Conservation (phyloP, 164 flowering plant species). For the Aristolochia californica region DNA sequence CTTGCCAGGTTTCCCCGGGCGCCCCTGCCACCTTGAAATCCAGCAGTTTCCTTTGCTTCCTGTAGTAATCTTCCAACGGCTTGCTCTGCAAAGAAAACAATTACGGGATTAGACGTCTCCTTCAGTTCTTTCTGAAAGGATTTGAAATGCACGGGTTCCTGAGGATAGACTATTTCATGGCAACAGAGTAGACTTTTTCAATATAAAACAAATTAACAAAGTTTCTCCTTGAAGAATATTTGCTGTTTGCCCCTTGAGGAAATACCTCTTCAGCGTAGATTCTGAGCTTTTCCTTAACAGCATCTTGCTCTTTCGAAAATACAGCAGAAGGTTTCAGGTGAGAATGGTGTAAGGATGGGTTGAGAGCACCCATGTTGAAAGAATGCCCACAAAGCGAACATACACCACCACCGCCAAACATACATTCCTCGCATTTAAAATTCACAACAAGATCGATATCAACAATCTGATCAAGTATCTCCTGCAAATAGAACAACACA, state of each 20-base stretch:
- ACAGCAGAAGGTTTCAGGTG: slow-evolving; percentile 7
- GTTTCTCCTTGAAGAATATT: too few species aligned
- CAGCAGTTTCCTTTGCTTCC: slow-evolving; percentile 71
- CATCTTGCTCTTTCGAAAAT: slow-evolving; percentile 3
- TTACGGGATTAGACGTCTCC: too few species aligned
- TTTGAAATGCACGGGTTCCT: too few species aligned
- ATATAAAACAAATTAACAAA: too few species aligned
- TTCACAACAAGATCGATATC: slow-evolving; percentile 56
- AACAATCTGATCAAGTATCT: slow-evolving; percentile 49
- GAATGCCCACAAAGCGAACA: slow-evolving; percentile 27
- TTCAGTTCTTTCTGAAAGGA: too few species aligned
- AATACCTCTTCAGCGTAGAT: slow-evolving; percentile 39
- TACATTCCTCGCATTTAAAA: slow-evolving; percentile 36
- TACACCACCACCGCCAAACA: slow-evolving; percentile 19
- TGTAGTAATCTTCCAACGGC: slow-evolving; percentile 80
- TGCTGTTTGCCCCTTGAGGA: neutral
- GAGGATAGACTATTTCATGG: too few species aligned
- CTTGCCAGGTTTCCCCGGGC: slow-evolving; percentile 83
- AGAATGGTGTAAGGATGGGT: slow-evolving; percentile 9
- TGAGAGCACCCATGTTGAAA: slow-evolving; percentile 10
- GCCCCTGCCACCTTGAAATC: slow-evolving; percentile 58
- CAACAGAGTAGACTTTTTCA: too few species aligned
- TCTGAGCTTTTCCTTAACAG: slow-evolving; percentile 18
- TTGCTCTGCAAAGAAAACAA: slow-evolving; percentile 33
- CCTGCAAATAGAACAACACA: slow-evolving; percentile 20